Conservation (phyloP, 2,329 filamentous ascomycete genomes). For the Fusarium sp. region DNA sequence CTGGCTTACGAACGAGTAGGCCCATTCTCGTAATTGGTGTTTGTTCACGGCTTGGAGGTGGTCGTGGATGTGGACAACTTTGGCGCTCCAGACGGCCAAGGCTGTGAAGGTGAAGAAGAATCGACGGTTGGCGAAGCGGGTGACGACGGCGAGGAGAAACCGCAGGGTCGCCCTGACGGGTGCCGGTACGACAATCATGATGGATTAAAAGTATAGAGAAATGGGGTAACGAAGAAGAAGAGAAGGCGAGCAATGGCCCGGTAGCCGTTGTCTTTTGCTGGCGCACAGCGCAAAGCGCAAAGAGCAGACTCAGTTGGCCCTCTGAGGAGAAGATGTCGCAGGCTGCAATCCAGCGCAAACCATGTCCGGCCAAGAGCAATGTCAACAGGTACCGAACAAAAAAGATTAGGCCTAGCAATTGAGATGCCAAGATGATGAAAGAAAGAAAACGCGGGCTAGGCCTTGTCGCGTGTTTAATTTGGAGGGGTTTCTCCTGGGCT, state of each 20-base stretch:
- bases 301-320: neutral
- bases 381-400: no score
- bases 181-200: constrained; percentile 1
- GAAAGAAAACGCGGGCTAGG: neutral
- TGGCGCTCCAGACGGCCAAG: constrained; percentile 50
- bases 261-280: neutral
- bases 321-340: no score
- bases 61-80: constrained; percentile 52
- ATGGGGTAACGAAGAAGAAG: neutral
- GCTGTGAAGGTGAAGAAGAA: constrained; percentile 52
- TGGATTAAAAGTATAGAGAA: constrained; percentile 2
- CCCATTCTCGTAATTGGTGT: constrained; percentile 28
- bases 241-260: neutral
- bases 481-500: neutral
- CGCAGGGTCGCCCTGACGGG: constrained; percentile 2
- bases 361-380: no score
- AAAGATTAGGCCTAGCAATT: no score
- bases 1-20: constrained; percentile 54
- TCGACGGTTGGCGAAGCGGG: constrained; percentile 47
- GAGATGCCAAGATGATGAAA: no score
- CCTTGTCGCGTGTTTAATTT: neutral
- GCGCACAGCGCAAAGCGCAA: neutral
- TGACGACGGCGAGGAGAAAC: neutral
- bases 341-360: no score
- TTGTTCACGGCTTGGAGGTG: constrained; percentile 48